Evolutionary conservation across 495 filamentous ascomycete genomes (phyloP).

Genomic region (Evansstolkia leycettana): DNA sequence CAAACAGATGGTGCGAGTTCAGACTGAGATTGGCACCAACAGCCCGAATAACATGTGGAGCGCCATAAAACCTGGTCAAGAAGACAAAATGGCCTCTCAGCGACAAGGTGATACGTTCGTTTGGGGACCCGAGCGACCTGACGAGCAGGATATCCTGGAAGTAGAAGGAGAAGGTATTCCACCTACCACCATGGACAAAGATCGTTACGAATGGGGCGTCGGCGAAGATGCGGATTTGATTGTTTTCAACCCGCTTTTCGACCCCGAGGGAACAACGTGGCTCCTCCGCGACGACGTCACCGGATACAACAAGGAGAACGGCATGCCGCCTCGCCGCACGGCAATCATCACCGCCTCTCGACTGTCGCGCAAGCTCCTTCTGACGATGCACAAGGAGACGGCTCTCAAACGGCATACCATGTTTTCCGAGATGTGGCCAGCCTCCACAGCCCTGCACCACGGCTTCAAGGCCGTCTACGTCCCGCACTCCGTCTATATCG

Average conservation of each 20-base stretch:
- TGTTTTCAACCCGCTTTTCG: slow-evolving; percentile 86
- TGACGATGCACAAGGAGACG: slow-evolving; percentile 84
- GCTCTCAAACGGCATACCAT: slow-evolving; percentile 69
- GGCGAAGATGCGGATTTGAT: slow-evolving; percentile 90
- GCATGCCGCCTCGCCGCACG: slow-evolving; percentile 65
- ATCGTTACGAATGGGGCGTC: slow-evolving; percentile 79
- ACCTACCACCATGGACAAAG: slow-evolving; percentile 57
- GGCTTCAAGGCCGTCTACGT: slow-evolving; percentile 91
- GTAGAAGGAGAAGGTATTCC: slow-evolving; percentile 59
- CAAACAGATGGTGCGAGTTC: slow-evolving; percentile 79
- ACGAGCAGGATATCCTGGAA: slow-evolving; percentile 53
- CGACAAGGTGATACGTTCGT: slow-evolving; percentile 56
- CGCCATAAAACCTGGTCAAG: slow-evolving; percentile 19
- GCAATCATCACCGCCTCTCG: slow-evolving; percentile 81
- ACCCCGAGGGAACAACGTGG: slow-evolving; percentile 85
- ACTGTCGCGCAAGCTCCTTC: slow-evolving; percentile 68
- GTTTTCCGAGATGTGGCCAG: slow-evolving; percentile 96
- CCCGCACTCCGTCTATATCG: slow-evolving; percentile 83
- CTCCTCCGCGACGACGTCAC: slow-evolving; percentile 76
- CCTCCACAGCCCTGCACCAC: slow-evolving; percentile 76
- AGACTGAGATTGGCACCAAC: slow-evolving; percentile 71
- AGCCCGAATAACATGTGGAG: slow-evolving; percentile 63
- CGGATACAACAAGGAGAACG: slow-evolving; percentile 63
- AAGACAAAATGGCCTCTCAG: slow-evolving; percentile 27
- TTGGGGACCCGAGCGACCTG: slow-evolving; percentile 75